Evolutionary conservation across 2,329 filamentous ascomycete species (phyloP), one percentile per base, ranked within the genome.

Genomic region (Colletotrichum lupini): DNA sequence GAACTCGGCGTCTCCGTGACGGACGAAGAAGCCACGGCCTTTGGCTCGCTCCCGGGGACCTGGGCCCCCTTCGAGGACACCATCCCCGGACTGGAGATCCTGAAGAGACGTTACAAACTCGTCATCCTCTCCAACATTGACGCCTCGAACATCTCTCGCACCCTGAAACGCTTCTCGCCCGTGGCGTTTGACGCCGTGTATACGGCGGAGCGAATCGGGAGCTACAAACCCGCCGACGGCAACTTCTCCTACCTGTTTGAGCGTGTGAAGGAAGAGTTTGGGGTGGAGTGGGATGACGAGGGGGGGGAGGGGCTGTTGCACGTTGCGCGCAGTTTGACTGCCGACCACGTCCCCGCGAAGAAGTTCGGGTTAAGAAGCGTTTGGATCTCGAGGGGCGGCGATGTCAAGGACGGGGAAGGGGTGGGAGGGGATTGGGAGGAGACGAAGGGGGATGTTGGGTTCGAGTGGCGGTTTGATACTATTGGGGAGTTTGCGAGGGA

Each of bases 121-220:
- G 86, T 91, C 3, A 87, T 91, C 28, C 81, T 93, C 9, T 89
- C 87, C 46, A 93, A 92, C 75, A 87, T 92, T 0, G 88, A 92
- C 79, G 82, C 83, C 35, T 80, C 71, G 8, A 87, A 77, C n/a
- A 71, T 74, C 24, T 9, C 56, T 0, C 32, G 5, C 8, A 81
- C 79, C 72, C 79, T 77, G 16, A 70, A 22, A 66, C 32, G 12
- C 32, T 35, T 35, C 5, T 35, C 32, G 9, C 74, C 75, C 22
- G 85, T 89, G 3, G 61, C 59, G 9, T 87, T 94, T 77, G 92
- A 93, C 76, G 86, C 87, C 14, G 84, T 93, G 28, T 90, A 92
- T 80, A 94, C 92, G 2, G 93, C 93, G 1, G 85, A 95, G 81
- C 89, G 93, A 57, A 90, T 95, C 66, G 92, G 93, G 1, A 87